A percentile compares a stretch with the other conserved stretches of the same genome.
These are phyloP conservation scores for Phaeomoniella chlamydospora DNA, from an alignment of 2,329 filamentous ascomycete species.

Conservation along the genomic window DNA sequence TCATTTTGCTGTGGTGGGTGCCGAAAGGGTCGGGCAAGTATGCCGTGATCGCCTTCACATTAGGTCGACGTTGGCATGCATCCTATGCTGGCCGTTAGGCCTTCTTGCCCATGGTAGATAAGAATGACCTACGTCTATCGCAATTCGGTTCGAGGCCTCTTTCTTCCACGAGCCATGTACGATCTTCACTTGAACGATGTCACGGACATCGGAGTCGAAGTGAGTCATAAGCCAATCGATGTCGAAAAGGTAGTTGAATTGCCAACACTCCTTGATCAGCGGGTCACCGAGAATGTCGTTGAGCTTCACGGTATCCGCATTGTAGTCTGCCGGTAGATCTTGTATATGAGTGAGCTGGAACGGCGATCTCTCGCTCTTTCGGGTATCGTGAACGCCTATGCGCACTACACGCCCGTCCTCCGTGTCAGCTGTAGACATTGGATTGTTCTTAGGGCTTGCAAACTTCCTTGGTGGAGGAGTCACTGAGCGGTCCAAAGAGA, in stretches of 20 bases:
- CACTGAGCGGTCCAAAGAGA: not conserved
- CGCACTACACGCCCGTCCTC: too few relatives aligned
- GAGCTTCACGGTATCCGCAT: slow-evolving; percentile 52
- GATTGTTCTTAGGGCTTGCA: too few relatives aligned
- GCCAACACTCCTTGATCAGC: slow-evolving; percentile 49
- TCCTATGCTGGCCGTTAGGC: slow-evolving; percentile 28
- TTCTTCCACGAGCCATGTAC: slow-evolving; percentile 53
- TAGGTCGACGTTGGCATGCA: slow-evolving; percentile 45
- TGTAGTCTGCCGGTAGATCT: slow-evolving; percentile 44
- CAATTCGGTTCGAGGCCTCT: slow-evolving; percentile 45
- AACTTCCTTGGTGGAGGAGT: not conserved
- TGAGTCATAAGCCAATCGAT: slow-evolving; percentile 45
- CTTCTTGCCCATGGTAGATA: slow-evolving; percentile 1
- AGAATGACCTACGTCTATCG: slow-evolving; percentile 36
- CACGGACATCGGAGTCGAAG: slow-evolving; percentile 42
- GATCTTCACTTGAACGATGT: slow-evolving; percentile 40
- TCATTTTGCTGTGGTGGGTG: slow-evolving; percentile 79
- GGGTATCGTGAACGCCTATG: too few relatives aligned
- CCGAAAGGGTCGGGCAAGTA: slow-evolving; percentile 76
- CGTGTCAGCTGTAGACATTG: too few relatives aligned
- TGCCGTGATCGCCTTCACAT: slow-evolving; percentile 57
- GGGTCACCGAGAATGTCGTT: slow-evolving; percentile 59
- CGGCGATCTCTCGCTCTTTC: slow-evolving; percentile 43
- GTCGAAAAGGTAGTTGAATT: slow-evolving; percentile 42
- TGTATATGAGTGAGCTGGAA: slow-evolving; percentile 57